Conservation (phyloP, 139 green algal genomes). For the Chlamydomonas schloesseri region DNA sequence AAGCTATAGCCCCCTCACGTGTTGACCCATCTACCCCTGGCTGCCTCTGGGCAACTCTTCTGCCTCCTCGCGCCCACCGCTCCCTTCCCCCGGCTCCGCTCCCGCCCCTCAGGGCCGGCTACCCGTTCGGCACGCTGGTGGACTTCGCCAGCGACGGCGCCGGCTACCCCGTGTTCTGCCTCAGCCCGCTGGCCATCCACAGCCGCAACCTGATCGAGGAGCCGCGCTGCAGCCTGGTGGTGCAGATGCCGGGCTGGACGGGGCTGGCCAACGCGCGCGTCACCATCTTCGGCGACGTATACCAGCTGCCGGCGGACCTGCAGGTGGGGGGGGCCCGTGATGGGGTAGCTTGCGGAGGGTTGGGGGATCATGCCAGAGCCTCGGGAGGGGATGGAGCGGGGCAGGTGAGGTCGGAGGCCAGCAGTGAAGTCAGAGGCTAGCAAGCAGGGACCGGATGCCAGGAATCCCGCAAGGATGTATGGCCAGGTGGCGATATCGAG, state of each 20-base stretch:
- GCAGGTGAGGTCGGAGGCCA: neutral
- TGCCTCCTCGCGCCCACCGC: neutral
- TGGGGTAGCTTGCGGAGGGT: no score
- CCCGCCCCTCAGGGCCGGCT: constrained; percentile 77
- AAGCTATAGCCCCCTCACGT: no score
- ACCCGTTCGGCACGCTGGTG: constrained; percentile 97
- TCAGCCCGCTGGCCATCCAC: constrained; percentile 81
- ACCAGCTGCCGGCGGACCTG: constrained; percentile 86
- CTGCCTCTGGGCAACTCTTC: no score
- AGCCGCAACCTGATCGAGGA: constrained; percentile 80
- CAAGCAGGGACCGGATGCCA: no score
- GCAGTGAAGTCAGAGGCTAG: no score
- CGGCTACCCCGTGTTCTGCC: constrained; percentile 93
- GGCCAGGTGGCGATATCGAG: no score
- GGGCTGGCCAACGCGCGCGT: constrained; percentile 97
- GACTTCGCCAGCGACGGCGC: constrained; percentile 96
- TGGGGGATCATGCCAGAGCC: no score
- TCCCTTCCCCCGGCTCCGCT: constrained; percentile 49
- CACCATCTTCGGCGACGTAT: constrained; percentile 98
- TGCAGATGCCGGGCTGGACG: constrained; percentile 97
- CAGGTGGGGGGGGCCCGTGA: constrained; percentile 84
- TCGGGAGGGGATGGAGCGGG: neutral
- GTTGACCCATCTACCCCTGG: no score
- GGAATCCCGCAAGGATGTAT: no score
- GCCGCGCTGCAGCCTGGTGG: constrained; percentile 73